Evolutionary conservation across 2,329 filamentous ascomycete species (phyloP), one percentile per base, ranked within the genome.

Genomic region (Exophiala sideris): DNA sequence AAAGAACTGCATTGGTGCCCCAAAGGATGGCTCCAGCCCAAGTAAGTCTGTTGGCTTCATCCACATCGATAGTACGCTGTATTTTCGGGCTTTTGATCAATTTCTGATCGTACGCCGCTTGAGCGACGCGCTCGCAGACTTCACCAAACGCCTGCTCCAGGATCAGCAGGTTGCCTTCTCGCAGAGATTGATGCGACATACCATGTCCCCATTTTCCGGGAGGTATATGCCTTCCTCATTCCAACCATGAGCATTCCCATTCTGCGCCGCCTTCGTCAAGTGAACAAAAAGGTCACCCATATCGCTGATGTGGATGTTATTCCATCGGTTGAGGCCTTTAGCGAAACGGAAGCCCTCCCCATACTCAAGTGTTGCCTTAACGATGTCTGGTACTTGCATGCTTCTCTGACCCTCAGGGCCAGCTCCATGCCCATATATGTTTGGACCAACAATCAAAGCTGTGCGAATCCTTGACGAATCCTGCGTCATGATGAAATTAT

Each of bases 361-460:
- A 12, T 73, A 62, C 50, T 71, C 56, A 9, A 83, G 66, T 2
- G 73, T 71, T 41, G 64, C 69, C 39, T 65, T 65, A 29, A 70
- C 70, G 38, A 83, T 63, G 34, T 67, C 62, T 0, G 78, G 76
- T 1, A 80, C 70, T 62, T 83, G 79, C 12, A 77, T 70, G 59
- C 76, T 80, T 55, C 76, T 70, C 53, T 67, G 71, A 64, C 81
- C 82, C 36, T 71, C 68, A 0, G 75, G 67, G 0, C 80, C 80
- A 24, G 73, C 67, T 8, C 80, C 79, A 2, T 57, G 58, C 29
- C 79, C 80, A 64, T 82, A 82, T 58, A 82, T 81, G 45, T 70
- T 71, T 0, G 78, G 77, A 2, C 78, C 78, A 2, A 69, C 67
- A n/a, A 81, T 65, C 56, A 82, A 74, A 44, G 77, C 70, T 10